A percentile compares a stretch with the other conserved stretches of the same genome.
Evolutionary conservation across 768 basidiomycete species (phyloP).

Genomic region (Boletus speciosus): DNA sequence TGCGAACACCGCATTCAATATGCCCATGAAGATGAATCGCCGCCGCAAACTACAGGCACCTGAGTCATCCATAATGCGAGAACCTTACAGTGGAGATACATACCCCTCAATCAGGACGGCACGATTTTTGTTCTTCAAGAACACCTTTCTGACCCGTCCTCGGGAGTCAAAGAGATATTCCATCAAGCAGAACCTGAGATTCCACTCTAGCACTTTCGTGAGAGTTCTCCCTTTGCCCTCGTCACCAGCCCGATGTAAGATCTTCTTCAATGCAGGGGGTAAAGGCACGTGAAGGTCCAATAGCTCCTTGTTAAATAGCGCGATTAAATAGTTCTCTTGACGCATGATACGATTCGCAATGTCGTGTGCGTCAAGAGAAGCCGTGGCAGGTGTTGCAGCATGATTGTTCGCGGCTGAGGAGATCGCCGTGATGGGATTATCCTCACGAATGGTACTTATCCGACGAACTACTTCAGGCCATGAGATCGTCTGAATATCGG

Average conservation of each 20-base stretch:
- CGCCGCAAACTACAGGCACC: constrained; percentile 56
- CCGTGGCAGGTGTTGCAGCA: constrained; percentile 62
- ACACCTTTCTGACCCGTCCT: constrained; percentile 87
- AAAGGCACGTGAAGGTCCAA: constrained; percentile 84
- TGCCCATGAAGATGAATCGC: constrained; percentile 95
- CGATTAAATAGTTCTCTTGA: constrained; percentile 98
- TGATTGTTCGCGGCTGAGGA: constrained; percentile 55
- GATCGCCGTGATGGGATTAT: constrained; percentile 88
- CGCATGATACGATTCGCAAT: constrained; percentile 97
- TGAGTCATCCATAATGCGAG: neutral
- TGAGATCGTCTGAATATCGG: constrained; percentile 95
- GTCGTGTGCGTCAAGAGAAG: constrained; percentile 95
- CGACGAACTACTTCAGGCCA: constrained; percentile 94
- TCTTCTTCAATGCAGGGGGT: constrained; percentile 53
- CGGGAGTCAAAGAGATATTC: constrained; percentile 91
- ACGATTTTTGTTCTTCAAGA: constrained; percentile 83
- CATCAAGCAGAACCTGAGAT: constrained; percentile 91
- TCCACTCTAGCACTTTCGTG: constrained; percentile 95
- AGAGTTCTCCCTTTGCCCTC: constrained; percentile 74
- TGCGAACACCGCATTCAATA: constrained; percentile 91
- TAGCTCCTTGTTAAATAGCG: constrained; percentile 94
- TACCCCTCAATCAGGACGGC: constrained; percentile 79
- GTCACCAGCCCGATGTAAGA: constrained; percentile 42
- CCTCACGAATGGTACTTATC: constrained; percentile 84
- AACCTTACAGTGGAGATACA: constrained; percentile 22